Percentiles rank a stretch among this genome's conserved stretches.
Evolutionary conservation across 2,329 filamentous ascomycete genomes (phyloP).

Genomic region (Fusarium veterinarium): DNA sequence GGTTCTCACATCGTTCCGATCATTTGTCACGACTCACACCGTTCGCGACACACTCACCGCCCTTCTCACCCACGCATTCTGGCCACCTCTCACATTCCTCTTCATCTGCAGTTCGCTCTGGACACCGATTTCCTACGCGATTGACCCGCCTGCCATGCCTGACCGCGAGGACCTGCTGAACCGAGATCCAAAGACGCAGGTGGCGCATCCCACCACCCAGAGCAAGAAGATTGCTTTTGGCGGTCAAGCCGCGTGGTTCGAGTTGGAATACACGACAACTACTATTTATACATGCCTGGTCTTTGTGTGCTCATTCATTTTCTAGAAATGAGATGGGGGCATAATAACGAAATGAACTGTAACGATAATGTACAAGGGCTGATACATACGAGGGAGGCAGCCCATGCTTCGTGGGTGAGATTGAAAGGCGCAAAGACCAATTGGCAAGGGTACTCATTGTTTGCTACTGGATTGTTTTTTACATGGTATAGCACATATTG

Average conservation of each 20-base stretch:
- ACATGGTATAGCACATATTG: slow-evolving; percentile 21
- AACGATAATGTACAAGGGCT: slow-evolving; percentile 38
- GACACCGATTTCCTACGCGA: slow-evolving; percentile 70
- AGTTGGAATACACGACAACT: slow-evolving; percentile 64
- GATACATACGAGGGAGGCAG: slow-evolving; percentile 2
- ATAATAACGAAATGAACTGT: slow-evolving; percentile 43
- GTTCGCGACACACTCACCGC: slow-evolving; percentile 59
- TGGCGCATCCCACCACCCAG: slow-evolving; percentile 62
- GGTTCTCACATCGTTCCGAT: slow-evolving; percentile 62
- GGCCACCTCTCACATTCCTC: slow-evolving; percentile 70
- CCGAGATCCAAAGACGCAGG: slow-evolving; percentile 64
- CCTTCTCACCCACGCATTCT: slow-evolving; percentile 70
- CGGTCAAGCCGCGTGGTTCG: slow-evolving; percentile 66
- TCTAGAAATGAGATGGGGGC: slow-evolving; percentile 6
- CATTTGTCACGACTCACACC: slow-evolving; percentile 54
- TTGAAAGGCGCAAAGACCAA: slow-evolving; percentile 9
- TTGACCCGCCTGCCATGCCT: slow-evolving; percentile 68
- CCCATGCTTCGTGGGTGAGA: slow-evolving; percentile 3
- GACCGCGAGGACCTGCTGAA: slow-evolving; percentile 67
- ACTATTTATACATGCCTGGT: slow-evolving; percentile 62
- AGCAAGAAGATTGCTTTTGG: slow-evolving; percentile 68
- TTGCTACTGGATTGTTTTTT: slow-evolving; percentile 1
- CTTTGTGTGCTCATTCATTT: slow-evolving; percentile 58
- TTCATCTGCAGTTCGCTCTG: slow-evolving; percentile 66
- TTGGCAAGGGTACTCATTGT: not conserved